Base-by-base conservation (phyloP, 176 grass and related monocot genomes). In the Raddia guianensis region DNA sequence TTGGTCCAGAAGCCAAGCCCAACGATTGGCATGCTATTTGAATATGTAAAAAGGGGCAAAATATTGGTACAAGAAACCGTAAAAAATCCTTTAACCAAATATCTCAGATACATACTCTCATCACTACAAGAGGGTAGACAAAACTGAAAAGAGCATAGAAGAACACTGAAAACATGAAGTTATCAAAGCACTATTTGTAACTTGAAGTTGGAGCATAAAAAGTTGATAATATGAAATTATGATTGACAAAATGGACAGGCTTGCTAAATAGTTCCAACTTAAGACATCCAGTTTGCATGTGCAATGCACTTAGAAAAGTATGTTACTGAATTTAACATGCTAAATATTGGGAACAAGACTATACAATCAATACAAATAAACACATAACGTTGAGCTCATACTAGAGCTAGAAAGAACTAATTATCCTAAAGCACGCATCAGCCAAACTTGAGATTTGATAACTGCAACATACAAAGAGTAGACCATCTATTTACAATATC, bases 271-370 rank as follows among this genome's bases (percentile, higher is more conserved):
- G 37, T 8, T n/a, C 77, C 21, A 53, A n/a, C 9, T 40, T 20
- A 77, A 43, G 16, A 18, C 1, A 16, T 12, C 12, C 3, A 46
- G 35, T 78, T 49, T 13, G 7, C 10, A 37, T 56, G 10, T 49
- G 12, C 42, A 57, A 49, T 72, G 76, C n/a, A 68, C 10, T 83
- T 67, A 55, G 49, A 66, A n/a, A 71, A 78, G 43, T 20, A 68
- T 43, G 32, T 6, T 74, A 49, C 43, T 73, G 58, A 42, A 66
- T 49, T 49, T 44, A 61, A 63, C 57, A 35, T 8, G 16, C 44
- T 63, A 18, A 62, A 43, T 48, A 66, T 20, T 40, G 18, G 27
- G 61, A 78, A 42, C 48, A 8, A 64, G 4, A 10, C 35, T 63
- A 49, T 15, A 46, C 18, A 35, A 16, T 40, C 18, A 9, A 72